Conservation (phyloP, 2,329 filamentous ascomycete species). For the Didymella segeticola region DNA sequence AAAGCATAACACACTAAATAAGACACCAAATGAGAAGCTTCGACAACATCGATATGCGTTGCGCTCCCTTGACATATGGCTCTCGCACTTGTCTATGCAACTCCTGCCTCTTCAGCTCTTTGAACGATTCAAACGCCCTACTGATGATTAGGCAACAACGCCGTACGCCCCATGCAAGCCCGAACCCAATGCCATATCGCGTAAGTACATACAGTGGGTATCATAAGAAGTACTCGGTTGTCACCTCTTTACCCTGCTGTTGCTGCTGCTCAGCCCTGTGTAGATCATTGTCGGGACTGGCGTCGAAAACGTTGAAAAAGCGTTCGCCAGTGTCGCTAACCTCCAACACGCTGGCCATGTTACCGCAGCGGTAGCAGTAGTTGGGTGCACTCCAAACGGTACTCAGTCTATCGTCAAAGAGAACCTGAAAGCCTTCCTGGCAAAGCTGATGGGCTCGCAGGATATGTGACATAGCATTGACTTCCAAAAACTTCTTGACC, state of each 20-base stretch:
- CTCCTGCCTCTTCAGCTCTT: neutral
- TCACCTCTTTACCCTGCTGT: conserved; percentile 73
- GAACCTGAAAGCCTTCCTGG: conserved; percentile 95
- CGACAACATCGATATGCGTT: neutral
- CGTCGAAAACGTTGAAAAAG: conserved; percentile 98
- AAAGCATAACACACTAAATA: conserved; percentile 1
- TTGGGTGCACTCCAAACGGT: conserved; percentile 87
- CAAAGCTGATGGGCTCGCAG: conserved; percentile 97
- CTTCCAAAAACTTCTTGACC: conserved; percentile 95
- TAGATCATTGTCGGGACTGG: conserved; percentile 91
- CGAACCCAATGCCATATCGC: conserved; percentile 13
- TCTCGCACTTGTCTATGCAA: conserved; percentile 1
- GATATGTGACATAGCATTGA: conserved; percentile 98
- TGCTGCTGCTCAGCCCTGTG: conserved; percentile 82
- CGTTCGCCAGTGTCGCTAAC: conserved; percentile 91
- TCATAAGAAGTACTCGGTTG: conserved; percentile 74
- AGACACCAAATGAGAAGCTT: neutral
- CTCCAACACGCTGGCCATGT: conserved; percentile 95
- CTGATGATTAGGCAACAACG: neutral
- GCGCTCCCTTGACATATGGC: conserved; percentile 5
- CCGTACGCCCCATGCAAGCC: conserved; percentile 26
- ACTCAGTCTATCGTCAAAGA: conserved; percentile 92
- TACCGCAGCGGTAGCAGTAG: conserved; percentile 94
- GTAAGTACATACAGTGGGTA: conserved; percentile 31
- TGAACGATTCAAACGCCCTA: neutral